Conservation (phyloP, 148 eudicot genomes). For the Chenopodium formosanum region DNA sequence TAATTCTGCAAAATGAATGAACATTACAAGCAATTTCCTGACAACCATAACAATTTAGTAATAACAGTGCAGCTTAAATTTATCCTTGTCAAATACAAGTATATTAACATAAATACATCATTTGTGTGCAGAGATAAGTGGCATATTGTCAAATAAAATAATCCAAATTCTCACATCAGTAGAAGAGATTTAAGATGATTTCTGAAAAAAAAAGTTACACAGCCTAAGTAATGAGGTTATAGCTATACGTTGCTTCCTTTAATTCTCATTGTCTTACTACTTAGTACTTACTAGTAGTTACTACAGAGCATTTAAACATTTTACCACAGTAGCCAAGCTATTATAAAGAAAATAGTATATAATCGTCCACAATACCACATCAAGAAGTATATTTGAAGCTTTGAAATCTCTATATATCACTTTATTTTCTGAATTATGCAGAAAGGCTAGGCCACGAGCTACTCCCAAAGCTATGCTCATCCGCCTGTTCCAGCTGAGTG, state of each 20-base stretch:
- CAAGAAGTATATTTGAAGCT: slow-evolving; percentile 68
- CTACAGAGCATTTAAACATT: neutral
- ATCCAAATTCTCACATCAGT: neutral
- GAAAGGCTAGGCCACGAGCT: slow-evolving; percentile 58
- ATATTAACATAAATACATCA: neutral
- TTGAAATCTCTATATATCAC: slow-evolving; percentile 66
- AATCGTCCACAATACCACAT: slow-evolving; percentile 32
- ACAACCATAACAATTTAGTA: neutral
- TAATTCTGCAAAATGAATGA: slow-evolving; percentile 32
- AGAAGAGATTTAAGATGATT: neutral
- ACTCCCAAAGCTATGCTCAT: slow-evolving; percentile 58
- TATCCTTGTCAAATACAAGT: neutral
- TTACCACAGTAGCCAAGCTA: neutral
- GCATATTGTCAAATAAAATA: neutral
- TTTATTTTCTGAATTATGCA: slow-evolving; percentile 45
- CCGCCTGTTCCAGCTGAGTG: slow-evolving; percentile 55
- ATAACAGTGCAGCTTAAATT: neutral
- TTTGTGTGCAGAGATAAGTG: neutral
- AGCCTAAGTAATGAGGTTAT: neutral
- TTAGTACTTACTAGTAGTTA: neutral
- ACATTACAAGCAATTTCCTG: neutral
- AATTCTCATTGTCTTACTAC: neutral
- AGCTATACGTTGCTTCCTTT: neutral
- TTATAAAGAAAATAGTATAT: neutral
- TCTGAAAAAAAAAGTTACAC: neutral